Evolutionary conservation across 2,329 filamentous ascomycete species (phyloP).

Genomic region (Colletotrichum euphorbiae): DNA sequence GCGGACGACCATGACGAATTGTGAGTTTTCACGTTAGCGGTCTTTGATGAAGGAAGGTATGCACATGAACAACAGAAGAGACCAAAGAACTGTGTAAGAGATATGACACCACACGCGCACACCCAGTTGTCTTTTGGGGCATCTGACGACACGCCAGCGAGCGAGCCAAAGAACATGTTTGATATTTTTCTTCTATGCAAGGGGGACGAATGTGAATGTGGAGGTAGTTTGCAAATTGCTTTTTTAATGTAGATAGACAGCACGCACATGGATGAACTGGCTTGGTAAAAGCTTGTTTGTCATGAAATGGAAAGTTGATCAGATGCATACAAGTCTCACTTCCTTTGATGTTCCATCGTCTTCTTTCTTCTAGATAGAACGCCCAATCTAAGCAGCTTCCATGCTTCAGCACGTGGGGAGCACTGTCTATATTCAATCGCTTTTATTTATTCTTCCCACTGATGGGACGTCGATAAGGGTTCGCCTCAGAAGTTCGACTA

Average conservation of each 20-base stretch:
- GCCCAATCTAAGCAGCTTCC: too few relatives aligned
- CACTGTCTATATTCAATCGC: too few relatives aligned
- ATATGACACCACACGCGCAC: neutral
- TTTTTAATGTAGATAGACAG: slow-evolving; percentile 11
- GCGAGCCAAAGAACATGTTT: slow-evolving; percentile 2
- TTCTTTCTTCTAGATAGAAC: too few relatives aligned
- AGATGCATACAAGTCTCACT: too few relatives aligned
- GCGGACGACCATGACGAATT: slow-evolving; percentile 1
- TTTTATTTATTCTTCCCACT: too few relatives aligned
- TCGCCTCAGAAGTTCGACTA: too few relatives aligned
- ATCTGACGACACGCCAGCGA: slow-evolving; percentile 5
- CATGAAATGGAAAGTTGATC: neutral
- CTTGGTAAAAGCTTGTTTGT: neutral
- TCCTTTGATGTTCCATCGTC: too few relatives aligned
- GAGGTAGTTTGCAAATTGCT: neutral
- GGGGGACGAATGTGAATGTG: neutral
- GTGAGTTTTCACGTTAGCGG: neutral
- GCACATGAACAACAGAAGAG: neutral
- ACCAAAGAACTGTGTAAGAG: neutral
- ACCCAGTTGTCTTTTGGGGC: neutral
- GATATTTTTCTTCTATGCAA: neutral
- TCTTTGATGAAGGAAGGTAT: neutral
- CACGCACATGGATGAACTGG: neutral
- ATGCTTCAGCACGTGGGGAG: too few relatives aligned
- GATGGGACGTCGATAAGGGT: too few relatives aligned